A percentile compares a stretch with the other conserved stretches of the same genome.
These are phyloP conservation scores for Oenanthe sinensis DNA, from an alignment of 129 eudicot genomes.

Conservation along the genomic window DNA sequence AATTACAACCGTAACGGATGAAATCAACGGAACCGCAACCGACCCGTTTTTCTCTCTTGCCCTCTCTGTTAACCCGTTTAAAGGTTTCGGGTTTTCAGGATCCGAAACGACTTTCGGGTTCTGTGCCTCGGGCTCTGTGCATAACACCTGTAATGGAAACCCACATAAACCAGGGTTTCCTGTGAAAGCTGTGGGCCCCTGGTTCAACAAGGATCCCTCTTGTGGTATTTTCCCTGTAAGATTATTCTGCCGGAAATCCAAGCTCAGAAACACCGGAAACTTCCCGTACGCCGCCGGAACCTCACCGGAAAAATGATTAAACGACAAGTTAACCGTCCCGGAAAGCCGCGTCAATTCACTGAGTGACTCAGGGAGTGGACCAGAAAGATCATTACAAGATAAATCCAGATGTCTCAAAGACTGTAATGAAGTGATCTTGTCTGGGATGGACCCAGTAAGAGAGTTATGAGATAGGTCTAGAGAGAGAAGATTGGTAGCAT, in stretches of 20 bases:
- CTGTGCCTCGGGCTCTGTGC: conserved; percentile 47
- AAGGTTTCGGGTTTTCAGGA: conserved; percentile 41
- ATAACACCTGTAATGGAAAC: conserved; percentile 54
- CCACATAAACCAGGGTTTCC: conserved; percentile 83
- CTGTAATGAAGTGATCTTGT: conserved; percentile 32
- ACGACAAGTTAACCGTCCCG: conserved; percentile 69
- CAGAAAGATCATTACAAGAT: conserved; percentile 49
- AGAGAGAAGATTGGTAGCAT: conserved; percentile 40
- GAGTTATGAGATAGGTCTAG: conserved; percentile 62
- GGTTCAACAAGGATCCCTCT: conserved; percentile 75
- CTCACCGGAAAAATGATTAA: conserved; percentile 59
- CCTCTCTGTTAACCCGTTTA: conserved; percentile 24
- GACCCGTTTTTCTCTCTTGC: conserved; percentile 28
- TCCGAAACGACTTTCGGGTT: conserved; percentile 39
- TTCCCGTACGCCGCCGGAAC: conserved; percentile 63
- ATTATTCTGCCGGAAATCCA: conserved; percentile 74
- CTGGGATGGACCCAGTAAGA: conserved; percentile 49
- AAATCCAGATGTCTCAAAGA: conserved; percentile 41
- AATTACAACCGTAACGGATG: conserved; percentile 44
- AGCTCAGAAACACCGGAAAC: conserved; percentile 70
- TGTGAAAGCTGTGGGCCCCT: conserved; percentile 91
- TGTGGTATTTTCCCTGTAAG: conserved; percentile 76
- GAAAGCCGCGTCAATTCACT: conserved; percentile 42
- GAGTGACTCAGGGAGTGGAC: conserved; percentile 49
- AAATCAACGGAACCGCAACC: conserved; percentile 39